Evolutionary conservation across 1,139 yeast genomes (phyloP).

Genomic region (Debaryomycetaceae sp.): DNA sequence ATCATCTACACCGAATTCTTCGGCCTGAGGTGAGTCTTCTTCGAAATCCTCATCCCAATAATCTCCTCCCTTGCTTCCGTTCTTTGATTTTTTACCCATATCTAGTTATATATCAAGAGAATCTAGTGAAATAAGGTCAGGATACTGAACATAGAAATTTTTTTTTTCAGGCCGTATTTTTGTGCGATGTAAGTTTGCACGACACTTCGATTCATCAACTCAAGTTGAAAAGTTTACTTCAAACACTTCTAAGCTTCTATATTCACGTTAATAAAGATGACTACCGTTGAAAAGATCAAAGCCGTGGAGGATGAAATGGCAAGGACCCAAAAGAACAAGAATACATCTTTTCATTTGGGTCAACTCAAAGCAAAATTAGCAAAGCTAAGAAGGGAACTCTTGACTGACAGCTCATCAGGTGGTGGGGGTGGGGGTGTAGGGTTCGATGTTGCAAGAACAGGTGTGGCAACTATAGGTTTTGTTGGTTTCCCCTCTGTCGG

Average conservation of each 20-base stretch:
- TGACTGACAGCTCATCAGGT: constrained; percentile 71
- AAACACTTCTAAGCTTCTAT: background rate
- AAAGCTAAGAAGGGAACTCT: constrained; percentile 83
- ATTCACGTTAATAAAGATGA: constrained; percentile 42
- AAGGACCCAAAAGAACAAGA: constrained; percentile 91
- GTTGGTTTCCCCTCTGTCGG: constrained; percentile 99
- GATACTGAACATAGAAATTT: constrained; percentile 1
- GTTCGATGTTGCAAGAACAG: constrained; percentile 96
- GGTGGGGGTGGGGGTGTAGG: constrained; percentile 90
- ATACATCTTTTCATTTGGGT: constrained; percentile 94
- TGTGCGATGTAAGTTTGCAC: constrained; percentile 7
- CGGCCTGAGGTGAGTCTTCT: constrained; percentile 52
- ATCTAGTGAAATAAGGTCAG: background rate
- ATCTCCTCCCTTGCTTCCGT: constrained; percentile 56
- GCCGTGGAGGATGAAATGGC: constrained; percentile 96
- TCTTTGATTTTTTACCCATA: constrained; percentile 54
- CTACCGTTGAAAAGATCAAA: constrained; percentile 86
- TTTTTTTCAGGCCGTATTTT: constrained; percentile 4
- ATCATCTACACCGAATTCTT: constrained; percentile 46
- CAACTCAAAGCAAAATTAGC: constrained; percentile 96
- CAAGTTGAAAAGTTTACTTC: constrained; percentile 1
- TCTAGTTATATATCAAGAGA: constrained; percentile 3
- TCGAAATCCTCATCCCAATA: constrained; percentile 82
- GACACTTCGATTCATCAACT: constrained; percentile 3
- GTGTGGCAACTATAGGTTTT: constrained; percentile 95